Evolutionary conservation across 768 basidiomycete species (phyloP), one percentile per base, ranked within the genome.

Genomic region (Amanita jacksonii): DNA sequence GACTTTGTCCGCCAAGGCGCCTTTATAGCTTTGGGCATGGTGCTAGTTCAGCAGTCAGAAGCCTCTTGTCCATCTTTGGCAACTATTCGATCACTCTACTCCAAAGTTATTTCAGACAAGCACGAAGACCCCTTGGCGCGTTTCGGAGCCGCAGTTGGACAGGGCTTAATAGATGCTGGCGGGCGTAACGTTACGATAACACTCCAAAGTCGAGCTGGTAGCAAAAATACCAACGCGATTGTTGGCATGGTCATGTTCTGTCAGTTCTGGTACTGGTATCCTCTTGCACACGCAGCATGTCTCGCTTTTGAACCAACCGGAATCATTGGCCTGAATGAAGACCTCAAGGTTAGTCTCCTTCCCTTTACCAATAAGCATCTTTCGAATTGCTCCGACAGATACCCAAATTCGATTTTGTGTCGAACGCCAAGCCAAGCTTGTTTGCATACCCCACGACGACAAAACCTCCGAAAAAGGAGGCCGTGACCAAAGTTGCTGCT

Each of bases 241-340:
- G 90, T 98, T 25, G 96, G 96, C n/a, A 92, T 98, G 85, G 81
- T 86, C 13, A 65, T 99, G 58, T 99, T 99, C 69, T 88, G 87
- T 56, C 96, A 99, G 62, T 98, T 99, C 66, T 99, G 96, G 96
- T 98, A 98, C 61, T 99, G 96, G 96, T 99, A 93, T 65, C 96
- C 96, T 25, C 69, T 98, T 20, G 91, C 92, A 10, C 93, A 97
- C 56, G 91, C 86, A 50, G 85, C 87, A 12, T 86, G 84, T 54
- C 66, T 99, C 51, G 84, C 93, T 2, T 97, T 99, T 62, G 85
- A 89, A 45, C 93, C 96, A 3, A 99, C 96, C 10, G 92, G 85
- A 7, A 83, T 99, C 45, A 91, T 99, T 54, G 94, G 90, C 23
- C 63, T 98, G 46, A 85, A 90, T 54, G 81, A 75, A 49, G 78